Evolutionary conservation across 352 stramenopile species (phyloP).

Genomic region (Pythium dissotocum): DNA sequence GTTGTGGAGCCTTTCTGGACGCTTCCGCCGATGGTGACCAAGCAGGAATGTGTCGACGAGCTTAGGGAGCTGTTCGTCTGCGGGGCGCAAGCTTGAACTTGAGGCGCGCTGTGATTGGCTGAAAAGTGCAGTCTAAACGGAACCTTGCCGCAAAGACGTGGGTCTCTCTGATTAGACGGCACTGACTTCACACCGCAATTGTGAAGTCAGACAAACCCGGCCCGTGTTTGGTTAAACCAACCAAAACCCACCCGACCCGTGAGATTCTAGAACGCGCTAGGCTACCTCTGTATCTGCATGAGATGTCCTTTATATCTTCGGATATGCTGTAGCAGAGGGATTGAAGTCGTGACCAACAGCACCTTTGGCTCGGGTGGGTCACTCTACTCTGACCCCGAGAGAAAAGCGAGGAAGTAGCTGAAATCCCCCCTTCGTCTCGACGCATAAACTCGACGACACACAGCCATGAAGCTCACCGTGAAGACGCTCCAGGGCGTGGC

Average conservation of each 20-base stretch:
- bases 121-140: slow-evolving; percentile 10
- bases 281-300: slow-evolving; percentile 16
- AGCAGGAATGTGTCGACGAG: slow-evolving; percentile 11
- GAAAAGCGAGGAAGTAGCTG: slow-evolving; percentile 9
- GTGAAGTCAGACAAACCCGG: neutral
- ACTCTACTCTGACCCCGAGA: neutral
- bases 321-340: slow-evolving; percentile 24
- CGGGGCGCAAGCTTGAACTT: slow-evolving; percentile 28
- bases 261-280: slow-evolving; percentile 16
- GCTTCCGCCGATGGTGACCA: neutral
- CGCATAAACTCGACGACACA: slow-evolving; percentile 13
- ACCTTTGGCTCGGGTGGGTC: neutral
- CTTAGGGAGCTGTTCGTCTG: slow-evolving; percentile 17
- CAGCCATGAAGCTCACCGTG: slow-evolving; percentile 81
- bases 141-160: slow-evolving; percentile 15
- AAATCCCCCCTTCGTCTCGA: neutral
- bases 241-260: neutral
- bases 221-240: slow-evolving; percentile 11
- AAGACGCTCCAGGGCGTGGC: slow-evolving; percentile 87
- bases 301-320: slow-evolving; percentile 8
- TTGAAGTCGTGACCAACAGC: slow-evolving; percentile 14
- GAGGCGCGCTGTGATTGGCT: slow-evolving; percentile 9
- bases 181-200: neutral
- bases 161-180: slow-evolving; percentile 25
- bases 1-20: neutral